A percentile compares a stretch with the other conserved stretches of the same genome.
These are phyloP conservation scores for Craspedostauros australis DNA, from an alignment of 108 stramenopile species.

Conservation along the genomic window DNA sequence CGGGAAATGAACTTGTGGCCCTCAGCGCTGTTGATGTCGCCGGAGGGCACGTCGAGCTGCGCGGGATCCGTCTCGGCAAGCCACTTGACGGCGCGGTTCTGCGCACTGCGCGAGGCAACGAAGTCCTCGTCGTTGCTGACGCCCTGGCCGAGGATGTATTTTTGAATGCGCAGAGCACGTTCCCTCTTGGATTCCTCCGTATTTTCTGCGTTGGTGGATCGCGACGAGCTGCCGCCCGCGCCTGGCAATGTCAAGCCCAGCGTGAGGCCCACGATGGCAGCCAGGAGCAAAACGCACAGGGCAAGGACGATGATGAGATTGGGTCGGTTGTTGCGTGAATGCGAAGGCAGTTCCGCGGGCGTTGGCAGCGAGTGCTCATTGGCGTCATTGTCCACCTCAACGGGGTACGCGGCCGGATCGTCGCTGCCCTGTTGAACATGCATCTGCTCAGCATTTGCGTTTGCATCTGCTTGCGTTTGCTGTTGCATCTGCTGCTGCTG, in stretches of 20 bases:
- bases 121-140: constrained; percentile 1
- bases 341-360: constrained; percentile 20
- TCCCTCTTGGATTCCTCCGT: neutral
- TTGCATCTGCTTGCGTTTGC: no score
- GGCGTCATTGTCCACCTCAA: no score
- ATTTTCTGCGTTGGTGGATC: neutral
- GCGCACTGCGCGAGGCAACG: neutral
- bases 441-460: no score
- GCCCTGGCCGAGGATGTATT: constrained; percentile 1
- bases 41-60: neutral
- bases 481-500: no score
- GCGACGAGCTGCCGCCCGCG: neutral
- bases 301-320: neutral
- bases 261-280: neutral
- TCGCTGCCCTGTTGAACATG: no score
- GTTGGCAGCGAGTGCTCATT: constrained; percentile 12
- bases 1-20: constrained; percentile 27
- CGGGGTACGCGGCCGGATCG: no score
- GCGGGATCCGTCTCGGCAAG: constrained; percentile 6
- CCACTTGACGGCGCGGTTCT: constrained; percentile 15
- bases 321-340: neutral
- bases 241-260: neutral
- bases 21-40: constrained; percentile 8
- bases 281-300: neutral
- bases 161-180: neutral